Evolutionary conservation across 2,329 filamentous ascomycete species (phyloP).

Genomic region (Cytospora piceicola): DNA sequence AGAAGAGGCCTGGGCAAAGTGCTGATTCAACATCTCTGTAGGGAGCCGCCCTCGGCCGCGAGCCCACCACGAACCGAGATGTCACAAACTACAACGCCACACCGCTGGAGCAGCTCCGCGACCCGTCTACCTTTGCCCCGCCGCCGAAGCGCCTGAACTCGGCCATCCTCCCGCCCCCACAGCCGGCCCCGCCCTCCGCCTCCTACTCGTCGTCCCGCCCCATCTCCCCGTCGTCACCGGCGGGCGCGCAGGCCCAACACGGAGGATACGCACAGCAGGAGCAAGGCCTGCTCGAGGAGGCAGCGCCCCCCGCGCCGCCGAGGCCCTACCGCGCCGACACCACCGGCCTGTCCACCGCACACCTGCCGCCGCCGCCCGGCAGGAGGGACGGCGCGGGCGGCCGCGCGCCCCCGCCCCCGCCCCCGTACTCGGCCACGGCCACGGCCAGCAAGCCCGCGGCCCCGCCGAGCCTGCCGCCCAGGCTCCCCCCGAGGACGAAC

Average conservation of each 20-base stretch:
- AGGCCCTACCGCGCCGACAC: conserved; percentile 72
- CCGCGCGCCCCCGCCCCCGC: conserved; percentile 36
- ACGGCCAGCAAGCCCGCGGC: conserved; percentile 44
- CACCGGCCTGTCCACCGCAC: conserved; percentile 69
- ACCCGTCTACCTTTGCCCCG: conserved; percentile 78
- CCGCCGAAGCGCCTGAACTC: conserved; percentile 67
- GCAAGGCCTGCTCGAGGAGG: conserved; percentile 38
- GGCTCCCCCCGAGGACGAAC: conserved; percentile 58
- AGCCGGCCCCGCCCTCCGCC: conserved; percentile 1
- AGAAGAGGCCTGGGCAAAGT: not conserved
- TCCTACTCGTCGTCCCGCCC: conserved; percentile 35
- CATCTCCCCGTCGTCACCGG: conserved; percentile 44
- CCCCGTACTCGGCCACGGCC: conserved; percentile 27
- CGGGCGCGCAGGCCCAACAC: conserved; percentile 32
- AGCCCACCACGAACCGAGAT: conserved; percentile 13
- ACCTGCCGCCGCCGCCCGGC: conserved; percentile 72
- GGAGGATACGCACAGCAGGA: conserved; percentile 36
- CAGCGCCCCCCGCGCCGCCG: conserved; percentile 51
- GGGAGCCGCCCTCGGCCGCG: conserved; percentile 26
- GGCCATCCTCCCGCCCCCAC: conserved; percentile 31
- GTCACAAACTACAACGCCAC: conserved; percentile 11
- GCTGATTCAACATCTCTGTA: not conserved
- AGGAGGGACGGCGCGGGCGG: conserved; percentile 50
- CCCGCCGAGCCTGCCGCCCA: conserved; percentile 73
- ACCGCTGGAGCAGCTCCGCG: conserved; percentile 62